These are phyloP conservation scores for Syzygium aqueum DNA, from an alignment of 345 rosid species.

Conservation along the genomic window DNA sequence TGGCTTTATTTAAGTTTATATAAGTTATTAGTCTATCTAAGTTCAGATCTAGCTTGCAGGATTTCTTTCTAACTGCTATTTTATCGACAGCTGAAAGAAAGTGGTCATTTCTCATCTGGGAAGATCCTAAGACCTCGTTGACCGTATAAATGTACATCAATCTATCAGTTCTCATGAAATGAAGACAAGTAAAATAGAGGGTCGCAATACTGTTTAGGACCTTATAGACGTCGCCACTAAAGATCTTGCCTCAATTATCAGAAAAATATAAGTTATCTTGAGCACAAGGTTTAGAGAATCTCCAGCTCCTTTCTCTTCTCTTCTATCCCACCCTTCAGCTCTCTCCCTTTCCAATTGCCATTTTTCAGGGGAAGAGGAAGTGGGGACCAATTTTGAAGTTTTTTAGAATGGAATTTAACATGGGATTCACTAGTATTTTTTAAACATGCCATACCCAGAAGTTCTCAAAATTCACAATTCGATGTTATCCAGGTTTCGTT, in stretches of 20 bases:
- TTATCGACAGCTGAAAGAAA: not conserved
- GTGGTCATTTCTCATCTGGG: not conserved
- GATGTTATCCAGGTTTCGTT: slow-evolving; percentile 22
- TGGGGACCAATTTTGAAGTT: not conserved
- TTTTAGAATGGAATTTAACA: not conserved
- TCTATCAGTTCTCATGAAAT: not conserved
- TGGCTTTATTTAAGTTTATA: not conserved
- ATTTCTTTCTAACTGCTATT: not conserved
- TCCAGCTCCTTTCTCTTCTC: not conserved
- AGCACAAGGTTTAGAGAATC: not conserved
- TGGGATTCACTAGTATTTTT: not conserved
- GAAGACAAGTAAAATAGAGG: not conserved
- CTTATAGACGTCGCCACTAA: not conserved
- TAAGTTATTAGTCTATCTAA: not conserved
- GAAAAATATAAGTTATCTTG: not conserved
- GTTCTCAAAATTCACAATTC: not conserved
- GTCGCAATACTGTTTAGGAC: not conserved
- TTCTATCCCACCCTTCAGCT: not conserved
- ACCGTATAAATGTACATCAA: not conserved
- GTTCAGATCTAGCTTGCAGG: not conserved
- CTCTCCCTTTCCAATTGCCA: not conserved
- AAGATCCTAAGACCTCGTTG: not conserved
- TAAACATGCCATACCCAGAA: not conserved
- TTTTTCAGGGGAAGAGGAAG: not conserved
- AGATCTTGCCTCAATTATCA: not conserved